These are phyloP conservation scores for Novymonas esmeraldas DNA, from an alignment of 208 protist genomes.

Conservation along the genomic window DNA sequence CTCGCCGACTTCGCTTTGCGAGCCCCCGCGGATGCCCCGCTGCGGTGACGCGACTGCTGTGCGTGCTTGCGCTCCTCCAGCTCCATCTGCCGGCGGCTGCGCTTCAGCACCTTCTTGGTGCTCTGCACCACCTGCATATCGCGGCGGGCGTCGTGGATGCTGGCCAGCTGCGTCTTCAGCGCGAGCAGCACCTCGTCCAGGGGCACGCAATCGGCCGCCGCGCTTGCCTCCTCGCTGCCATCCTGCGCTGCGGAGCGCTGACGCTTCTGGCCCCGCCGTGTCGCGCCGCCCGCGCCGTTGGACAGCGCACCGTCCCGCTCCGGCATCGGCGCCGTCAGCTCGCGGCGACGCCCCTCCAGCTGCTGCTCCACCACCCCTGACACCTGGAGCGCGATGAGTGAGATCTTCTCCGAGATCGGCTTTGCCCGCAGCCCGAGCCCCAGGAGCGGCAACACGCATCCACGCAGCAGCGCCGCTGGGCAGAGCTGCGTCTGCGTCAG, in stretches of 20 bases:
- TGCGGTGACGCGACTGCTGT: neutral
- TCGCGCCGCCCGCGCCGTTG: neutral
- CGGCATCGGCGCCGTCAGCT: conserved; percentile 21
- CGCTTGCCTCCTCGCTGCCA: neutral
- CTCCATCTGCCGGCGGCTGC: conserved; percentile 44
- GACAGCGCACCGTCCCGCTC: neutral
- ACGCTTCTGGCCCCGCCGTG: conserved; percentile 21
- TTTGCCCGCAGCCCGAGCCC: conserved; percentile 43
- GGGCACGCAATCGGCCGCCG: conserved; percentile 6
- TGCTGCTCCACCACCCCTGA: conserved; percentile 67
- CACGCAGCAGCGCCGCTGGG: conserved; percentile 19
- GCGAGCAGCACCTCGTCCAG: conserved; percentile 36
- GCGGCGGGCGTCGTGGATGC: conserved; percentile 30
- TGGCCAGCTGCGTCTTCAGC: conserved; percentile 37
- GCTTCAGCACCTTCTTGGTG: conserved; percentile 38
- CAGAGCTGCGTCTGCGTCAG: conserved; percentile 36
- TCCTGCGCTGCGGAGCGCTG: neutral
- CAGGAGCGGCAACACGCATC: conserved; percentile 55
- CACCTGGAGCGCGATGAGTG: conserved; percentile 58
- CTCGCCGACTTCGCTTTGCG: neutral
- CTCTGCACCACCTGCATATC: conserved; percentile 37
- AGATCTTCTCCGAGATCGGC: conserved; percentile 60
- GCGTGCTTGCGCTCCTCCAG: conserved; percentile 26
- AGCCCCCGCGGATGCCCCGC: neutral
- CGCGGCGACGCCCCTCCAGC: conserved; percentile 59